A percentile compares a stretch with the other conserved stretches of the same genome.
These are phyloP conservation scores for Melampsora americana DNA, from an alignment of 1,284 basidiomycete genomes.

Conservation along the genomic window DNA sequence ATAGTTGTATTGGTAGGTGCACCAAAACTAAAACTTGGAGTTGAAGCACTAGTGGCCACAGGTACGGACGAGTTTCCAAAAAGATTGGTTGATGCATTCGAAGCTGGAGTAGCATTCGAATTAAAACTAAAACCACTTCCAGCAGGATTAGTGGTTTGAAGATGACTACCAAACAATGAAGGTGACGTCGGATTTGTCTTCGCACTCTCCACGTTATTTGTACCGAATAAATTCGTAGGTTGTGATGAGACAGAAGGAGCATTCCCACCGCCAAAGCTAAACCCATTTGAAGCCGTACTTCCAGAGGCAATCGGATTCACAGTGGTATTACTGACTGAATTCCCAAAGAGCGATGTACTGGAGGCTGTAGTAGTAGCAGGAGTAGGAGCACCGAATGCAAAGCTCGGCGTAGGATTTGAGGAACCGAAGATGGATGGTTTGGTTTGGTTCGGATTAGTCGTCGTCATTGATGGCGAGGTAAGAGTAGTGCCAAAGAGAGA, in stretches of 20 bases:
- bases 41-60: not conserved
- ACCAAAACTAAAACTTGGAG: not conserved
- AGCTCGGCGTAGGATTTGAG: not conserved
- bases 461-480: too few relatives aligned
- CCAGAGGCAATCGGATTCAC: not conserved
- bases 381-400: slow-evolving; percentile 20
- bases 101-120: not conserved
- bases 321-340: not conserved
- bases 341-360: not conserved
- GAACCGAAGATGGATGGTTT: not conserved
- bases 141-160: too few relatives aligned
- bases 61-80: not conserved
- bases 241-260: not conserved
- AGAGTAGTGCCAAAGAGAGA: too few relatives aligned
- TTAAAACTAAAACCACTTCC: not conserved
- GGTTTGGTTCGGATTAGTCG: too few relatives aligned
- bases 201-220: not conserved
- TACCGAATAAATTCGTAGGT: not conserved
- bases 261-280: not conserved
- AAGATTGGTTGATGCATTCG: not conserved
- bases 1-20: not conserved
- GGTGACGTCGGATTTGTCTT: not conserved
- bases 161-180: too few relatives aligned
- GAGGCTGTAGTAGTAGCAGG: not conserved
- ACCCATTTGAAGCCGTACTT: not conserved